Base-by-base conservation (phyloP, 1,284 basidiomycete genomes). In the Ganoderma lucidum region DNA sequence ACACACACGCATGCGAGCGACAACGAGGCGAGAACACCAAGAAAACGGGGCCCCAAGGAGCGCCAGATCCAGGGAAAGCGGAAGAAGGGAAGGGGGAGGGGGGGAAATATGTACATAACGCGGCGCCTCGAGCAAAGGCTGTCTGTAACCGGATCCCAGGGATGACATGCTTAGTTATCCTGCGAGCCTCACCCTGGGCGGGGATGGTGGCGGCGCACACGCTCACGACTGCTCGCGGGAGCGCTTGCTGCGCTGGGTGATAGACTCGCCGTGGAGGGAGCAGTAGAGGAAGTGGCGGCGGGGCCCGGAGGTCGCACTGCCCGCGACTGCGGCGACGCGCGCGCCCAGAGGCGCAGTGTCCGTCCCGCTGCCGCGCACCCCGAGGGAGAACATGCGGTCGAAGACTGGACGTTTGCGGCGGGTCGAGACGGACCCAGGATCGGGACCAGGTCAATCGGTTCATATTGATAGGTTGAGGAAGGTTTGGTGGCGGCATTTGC, bases 301-400 rank as follows among this genome's bases (percentile, higher is more conserved):
- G 9, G 93, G 91, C 2, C 93, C 93, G 14, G 64, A 61, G 14
- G 86, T 83, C 17, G 85, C 84, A 58, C 88, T 85, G 1, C 88
- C 90, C 15, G 88, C 86, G 32, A 89, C 89, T 0, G 88, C 89
- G 35, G 89, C 84, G 6, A 89, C 89, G 14, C 91, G 86, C 8
- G 85, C 84, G 14, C 87, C 88, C 0, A 93, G 78, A 1, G 92
- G 90, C 0, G 84, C 85, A 0, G 86, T 83, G 63, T 93, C 88
- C 1, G 89, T 86, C 3, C 90, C 91, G 68, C 88, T 88, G 30
- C 89, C 90, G 32, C 93, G 89, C 19, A 94, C 83, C 35, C 93
- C 93, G 9, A 95, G 84, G 4, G 92, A 93, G 79, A 96, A 97
- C 95, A 97, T 97, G 63, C 95, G 84, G 79, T 97, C 95, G 76